Evolutionary conservation across 1,284 basidiomycete genomes (phyloP), one percentile per base, ranked within the genome.

Genomic region (Cryptococcus sp.): DNA sequence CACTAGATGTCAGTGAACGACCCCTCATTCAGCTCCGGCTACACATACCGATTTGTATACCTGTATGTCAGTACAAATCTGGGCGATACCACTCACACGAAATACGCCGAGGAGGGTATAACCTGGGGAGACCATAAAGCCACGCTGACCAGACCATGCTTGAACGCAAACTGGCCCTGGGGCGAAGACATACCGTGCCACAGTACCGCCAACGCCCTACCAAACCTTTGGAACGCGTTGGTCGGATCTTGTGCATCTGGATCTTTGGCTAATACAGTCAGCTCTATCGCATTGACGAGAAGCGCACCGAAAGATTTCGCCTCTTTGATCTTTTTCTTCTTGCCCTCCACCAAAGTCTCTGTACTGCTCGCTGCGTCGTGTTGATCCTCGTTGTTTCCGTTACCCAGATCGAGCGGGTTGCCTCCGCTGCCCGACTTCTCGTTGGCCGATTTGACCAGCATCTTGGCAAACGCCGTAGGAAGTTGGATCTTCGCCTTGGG

Each of bases 81-180:
- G 1, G 6, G 3, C 10, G 18, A 25, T 12, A 34, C 9, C 6
- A 73, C 76, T 60, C 53, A 80, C 75, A 60, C 45, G 77, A 81
- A 66, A 69, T 75, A 32, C 26, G 69, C 57, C 43, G 65, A 68
- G 12, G 43, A 43, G 0, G 47, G 70, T 42, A 78, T 64, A 0
- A 83, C 77, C 2, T 75, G 62, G 0, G 81, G 81, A 0, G 82
- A 62, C 79, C 80, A 84, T 2, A 84, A 65, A 0, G 77, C 77
- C 26, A 84, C 66, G 0, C 77, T 77, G 14, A 82, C 64, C 16
- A 83, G 50, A 0, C 74, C 75, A 61, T 82, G 81, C 56, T 82
- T 79, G 63, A 82, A 72, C 0, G 78, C 77, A 57, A 81, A 85
- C 2, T 73, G 43, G 4, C 73, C 73, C 21, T 64, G 53, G 16